Evolutionary conservation across 148 eudicot species (phyloP).

Genomic region (Dysphania ambrosioides): DNA sequence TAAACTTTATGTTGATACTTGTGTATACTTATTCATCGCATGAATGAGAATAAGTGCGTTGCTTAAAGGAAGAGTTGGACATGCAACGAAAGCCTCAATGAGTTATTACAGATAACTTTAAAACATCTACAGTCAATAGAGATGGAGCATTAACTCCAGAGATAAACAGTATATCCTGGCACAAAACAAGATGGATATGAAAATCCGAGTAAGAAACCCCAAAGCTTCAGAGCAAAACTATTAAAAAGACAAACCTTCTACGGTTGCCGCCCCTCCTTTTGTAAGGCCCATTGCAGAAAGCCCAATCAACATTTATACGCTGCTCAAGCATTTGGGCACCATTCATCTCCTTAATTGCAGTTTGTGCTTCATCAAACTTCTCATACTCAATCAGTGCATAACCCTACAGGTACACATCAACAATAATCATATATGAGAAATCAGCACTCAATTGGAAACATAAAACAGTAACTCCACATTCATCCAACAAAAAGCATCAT

Average conservation of each 20-base stretch:
- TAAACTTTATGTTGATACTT: not conserved
- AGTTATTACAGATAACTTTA: not conserved
- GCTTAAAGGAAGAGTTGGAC: not conserved
- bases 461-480: not conserved
- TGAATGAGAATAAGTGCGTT: not conserved
- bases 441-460: not conserved
- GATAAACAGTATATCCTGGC: not conserved
- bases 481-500: not conserved
- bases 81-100: not conserved
- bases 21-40: not conserved
- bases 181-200: not conserved
- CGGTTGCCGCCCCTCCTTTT: constrained; percentile 48
- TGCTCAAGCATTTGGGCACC: constrained; percentile 74
- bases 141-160: not conserved
- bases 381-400: constrained; percentile 91
- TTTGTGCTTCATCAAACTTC: constrained; percentile 64
- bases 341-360: constrained; percentile 56
- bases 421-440: constrained; percentile 15
- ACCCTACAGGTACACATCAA: constrained; percentile 47
- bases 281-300: constrained; percentile 84
- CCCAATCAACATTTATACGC: constrained; percentile 78
- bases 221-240: not conserved
- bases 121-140: not conserved
- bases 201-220: not conserved
- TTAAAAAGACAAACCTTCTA: constrained; percentile 49